These are phyloP conservation scores for Beauveria pseudobassiana DNA, from an alignment of 2,329 filamentous ascomycete species.

Conservation along the genomic window DNA sequence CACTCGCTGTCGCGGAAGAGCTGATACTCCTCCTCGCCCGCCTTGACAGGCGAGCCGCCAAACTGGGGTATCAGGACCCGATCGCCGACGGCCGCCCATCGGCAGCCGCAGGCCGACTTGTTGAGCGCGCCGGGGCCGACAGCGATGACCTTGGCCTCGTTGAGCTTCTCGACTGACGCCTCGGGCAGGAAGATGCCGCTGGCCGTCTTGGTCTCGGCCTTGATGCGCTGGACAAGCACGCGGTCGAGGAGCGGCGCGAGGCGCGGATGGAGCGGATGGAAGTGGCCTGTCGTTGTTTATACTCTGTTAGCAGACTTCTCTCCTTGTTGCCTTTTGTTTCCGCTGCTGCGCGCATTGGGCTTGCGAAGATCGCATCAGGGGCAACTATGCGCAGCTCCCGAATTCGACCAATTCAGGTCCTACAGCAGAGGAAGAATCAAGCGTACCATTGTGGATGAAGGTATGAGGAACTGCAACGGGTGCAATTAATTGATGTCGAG, in stretches of 20 bases:
- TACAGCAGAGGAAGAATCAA: not conserved
- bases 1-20: constrained; percentile 98
- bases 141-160: constrained; percentile 92
- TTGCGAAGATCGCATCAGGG: no score
- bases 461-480: not conserved
- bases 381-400: not conserved
- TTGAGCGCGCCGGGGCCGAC: constrained; percentile 85
- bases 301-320: not conserved
- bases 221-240: constrained; percentile 94
- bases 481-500: constrained; percentile 14
- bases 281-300: constrained; percentile 41
- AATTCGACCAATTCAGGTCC: not conserved
- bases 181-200: constrained; percentile 97
- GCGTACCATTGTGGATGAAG: constrained; percentile 15
- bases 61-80: constrained; percentile 95
- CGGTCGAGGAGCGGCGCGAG: constrained; percentile 96
- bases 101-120: constrained; percentile 79
- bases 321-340: not conserved
- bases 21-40: constrained; percentile 92
- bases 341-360: not conserved
- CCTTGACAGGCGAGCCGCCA: constrained; percentile 91
- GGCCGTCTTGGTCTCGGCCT: constrained; percentile 94
- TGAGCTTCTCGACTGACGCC: constrained; percentile 94
- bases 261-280: constrained; percentile 92
- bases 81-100: constrained; percentile 72